These are phyloP conservation scores for Adansonia gregorii DNA, from an alignment of 441 rosid genomes.

Conservation along the genomic window DNA sequence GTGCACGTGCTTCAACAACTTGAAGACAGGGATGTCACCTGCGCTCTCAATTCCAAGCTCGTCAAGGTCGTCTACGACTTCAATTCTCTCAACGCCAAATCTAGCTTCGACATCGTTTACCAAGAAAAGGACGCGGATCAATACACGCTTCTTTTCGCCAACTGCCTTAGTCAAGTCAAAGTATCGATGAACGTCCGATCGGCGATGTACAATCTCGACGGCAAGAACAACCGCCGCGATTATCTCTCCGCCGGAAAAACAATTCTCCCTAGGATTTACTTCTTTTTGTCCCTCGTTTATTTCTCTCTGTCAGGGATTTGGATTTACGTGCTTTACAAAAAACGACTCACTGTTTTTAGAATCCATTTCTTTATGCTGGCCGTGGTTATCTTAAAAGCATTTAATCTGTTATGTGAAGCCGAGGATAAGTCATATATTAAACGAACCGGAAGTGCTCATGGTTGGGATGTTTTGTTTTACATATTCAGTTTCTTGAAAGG, in stretches of 20 bases:
- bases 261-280: slow-evolving; percentile 77
- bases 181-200: slow-evolving; percentile 74
- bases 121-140: slow-evolving; percentile 63
- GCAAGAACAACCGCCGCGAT: slow-evolving; percentile 51
- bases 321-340: slow-evolving; percentile 67
- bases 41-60: slow-evolving; percentile 69
- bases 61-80: slow-evolving; percentile 65
- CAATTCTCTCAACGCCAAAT: slow-evolving; percentile 45
- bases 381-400: slow-evolving; percentile 67
- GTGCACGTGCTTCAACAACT: slow-evolving; percentile 73
- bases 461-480: slow-evolving; percentile 93
- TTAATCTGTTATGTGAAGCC: slow-evolving; percentile 76
- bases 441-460: slow-evolving; percentile 87
- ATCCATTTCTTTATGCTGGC: slow-evolving; percentile 95
- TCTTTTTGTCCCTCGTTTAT: slow-evolving; percentile 64
- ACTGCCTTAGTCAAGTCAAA: slow-evolving; percentile 61
- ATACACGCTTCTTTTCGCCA: slow-evolving; percentile 77
- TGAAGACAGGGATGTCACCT: slow-evolving; percentile 68
- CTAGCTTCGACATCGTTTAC: slow-evolving; percentile 31
- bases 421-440: slow-evolving; percentile 88
- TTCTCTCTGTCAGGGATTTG: slow-evolving; percentile 66
- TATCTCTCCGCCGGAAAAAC: slow-evolving; percentile 84
- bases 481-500: slow-evolving; percentile 92
- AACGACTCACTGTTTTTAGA: slow-evolving; percentile 70
- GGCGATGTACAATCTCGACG: slow-evolving; percentile 86